Evolutionary conservation across 1,139 yeast genomes (phyloP).

Genomic region (Diutina siamensis): DNA sequence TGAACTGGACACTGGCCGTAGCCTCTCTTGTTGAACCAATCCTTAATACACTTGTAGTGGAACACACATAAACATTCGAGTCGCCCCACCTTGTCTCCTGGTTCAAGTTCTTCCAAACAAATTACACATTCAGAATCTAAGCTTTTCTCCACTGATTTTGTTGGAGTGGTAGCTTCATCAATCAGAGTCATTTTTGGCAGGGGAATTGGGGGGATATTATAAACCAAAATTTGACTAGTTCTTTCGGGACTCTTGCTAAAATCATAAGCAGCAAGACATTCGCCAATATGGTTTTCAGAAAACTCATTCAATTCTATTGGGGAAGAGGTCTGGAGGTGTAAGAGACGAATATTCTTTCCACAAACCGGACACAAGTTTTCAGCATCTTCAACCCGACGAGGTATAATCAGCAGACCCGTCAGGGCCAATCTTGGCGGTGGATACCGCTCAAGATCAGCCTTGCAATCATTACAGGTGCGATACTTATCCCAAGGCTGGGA

Average conservation of each 20-base stretch:
- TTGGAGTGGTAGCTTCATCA: conserved; percentile 7
- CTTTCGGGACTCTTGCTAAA: conserved; percentile 39
- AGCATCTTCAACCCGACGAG: conserved; percentile 14
- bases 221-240: conserved; percentile 62
- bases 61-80: conserved; percentile 90
- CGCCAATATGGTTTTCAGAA: conserved; percentile 57
- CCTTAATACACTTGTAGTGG: conserved; percentile 80
- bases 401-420: conserved; percentile 6
- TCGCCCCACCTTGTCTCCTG: conserved; percentile 85
- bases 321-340: conserved; percentile 26
- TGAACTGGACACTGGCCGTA: conserved; percentile 84
- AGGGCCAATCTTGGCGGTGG: conserved; percentile 21
- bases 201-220: conserved; percentile 51
- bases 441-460: conserved; percentile 48
- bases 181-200: conserved; percentile 29
- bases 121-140: conserved; percentile 75
- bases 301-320: conserved; percentile 30
- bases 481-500: conserved; percentile 24
- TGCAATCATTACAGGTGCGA: conserved; percentile 68
- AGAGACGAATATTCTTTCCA: conserved; percentile 37
- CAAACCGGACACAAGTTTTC: conserved; percentile 33
- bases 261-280: conserved; percentile 58
- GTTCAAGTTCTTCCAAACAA: conserved; percentile 76
- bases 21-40: conserved; percentile 83
- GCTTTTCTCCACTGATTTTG: conserved; percentile 7